Evolutionary conservation across 2,329 filamentous ascomycete genomes (phyloP), one percentile per base, ranked within the genome.

Genomic region (Achaetomium macrosporum): DNA sequence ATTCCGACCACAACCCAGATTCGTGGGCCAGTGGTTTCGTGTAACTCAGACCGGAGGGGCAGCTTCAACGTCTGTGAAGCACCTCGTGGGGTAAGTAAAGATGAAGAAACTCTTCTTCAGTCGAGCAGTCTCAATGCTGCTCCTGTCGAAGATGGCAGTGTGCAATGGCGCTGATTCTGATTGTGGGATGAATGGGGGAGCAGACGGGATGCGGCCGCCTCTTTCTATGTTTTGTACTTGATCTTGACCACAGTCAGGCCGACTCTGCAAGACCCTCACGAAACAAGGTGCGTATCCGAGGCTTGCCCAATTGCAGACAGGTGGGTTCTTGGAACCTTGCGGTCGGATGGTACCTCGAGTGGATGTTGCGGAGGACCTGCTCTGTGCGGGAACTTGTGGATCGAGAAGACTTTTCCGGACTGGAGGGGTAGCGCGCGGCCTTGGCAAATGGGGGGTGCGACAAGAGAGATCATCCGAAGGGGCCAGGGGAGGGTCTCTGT

Each of bases 181-280:
- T 55, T 57, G 56, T 57, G 57, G 54, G 54, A 54, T 46, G 53
- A 56, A 54, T 16, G 36, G 41, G 39, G 47, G 50, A 48, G 54
- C 43, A 53, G 55, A 57, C 13, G 54, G 57, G 57, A 58, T 54
- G 59, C 49, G 25, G 55, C 51, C 42, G 55, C 52, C 54, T 55
- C 50, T 54, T 59, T 59, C 54, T 61, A 58, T 57, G 55, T 61
- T 57, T 61, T 59, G 55, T 53, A 50, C 47, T 57, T 54, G 35
- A 35, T 15, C 33, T 35, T 47, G 42, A 41, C 35, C 52, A 50
- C 56, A 57, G 56, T 61, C 61, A 61, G 58, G 56, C 53, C 53
- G 56, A 33, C 15, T 47, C 51, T 58, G 51, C 54, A 46, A 40
- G 33, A 57, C 43, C 51, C 45, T 57, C 47, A 35, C 55, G 41